Percentiles rank a stretch among this genome's conserved stretches.
Evolutionary conservation across 2,329 filamentous ascomycete species (phyloP).

Genomic region (Fusarium falciforme): DNA sequence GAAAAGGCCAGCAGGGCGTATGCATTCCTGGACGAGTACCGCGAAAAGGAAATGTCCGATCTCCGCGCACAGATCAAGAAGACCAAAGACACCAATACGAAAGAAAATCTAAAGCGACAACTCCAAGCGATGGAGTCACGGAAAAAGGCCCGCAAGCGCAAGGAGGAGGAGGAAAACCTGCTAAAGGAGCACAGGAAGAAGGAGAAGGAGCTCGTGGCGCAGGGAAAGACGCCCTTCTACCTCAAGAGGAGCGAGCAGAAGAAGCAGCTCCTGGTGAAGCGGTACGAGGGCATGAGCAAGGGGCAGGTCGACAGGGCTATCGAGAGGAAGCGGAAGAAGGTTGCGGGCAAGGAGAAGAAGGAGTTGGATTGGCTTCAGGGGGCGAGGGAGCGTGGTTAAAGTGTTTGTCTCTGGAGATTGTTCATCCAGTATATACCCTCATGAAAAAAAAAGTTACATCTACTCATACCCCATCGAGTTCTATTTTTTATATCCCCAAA

Average conservation of each 20-base stretch:
- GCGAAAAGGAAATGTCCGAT: conserved; percentile 82
- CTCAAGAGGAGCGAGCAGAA: conserved; percentile 93
- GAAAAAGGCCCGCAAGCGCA: conserved; percentile 75
- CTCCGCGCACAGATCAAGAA: conserved; percentile 75
- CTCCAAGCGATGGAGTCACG: conserved; percentile 83
- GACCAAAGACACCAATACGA: conserved; percentile 72
- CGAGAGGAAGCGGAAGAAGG: conserved; percentile 90
- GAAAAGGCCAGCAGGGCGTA: conserved; percentile 78
- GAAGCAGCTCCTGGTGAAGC: conserved; percentile 82
- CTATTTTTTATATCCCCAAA: conserved; percentile 16
- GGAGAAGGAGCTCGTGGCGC: conserved; percentile 85
- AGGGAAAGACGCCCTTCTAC: conserved; percentile 94
- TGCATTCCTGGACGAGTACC: conserved; percentile 88
- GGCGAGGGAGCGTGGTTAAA: conserved; percentile 30
- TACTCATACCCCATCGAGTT: not conserved
- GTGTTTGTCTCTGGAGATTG: not conserved
- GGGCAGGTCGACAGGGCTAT: conserved; percentile 86
- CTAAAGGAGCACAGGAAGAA: conserved; percentile 79
- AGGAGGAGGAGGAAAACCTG: conserved; percentile 77
- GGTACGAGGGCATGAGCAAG: conserved; percentile 85
- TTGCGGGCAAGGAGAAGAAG: conserved; percentile 85
- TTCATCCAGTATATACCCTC: not conserved
- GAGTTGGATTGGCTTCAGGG: conserved; percentile 63
- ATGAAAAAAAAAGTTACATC: not conserved
- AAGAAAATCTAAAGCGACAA: conserved; percentile 77